Conservation (phyloP, 2,329 filamentous ascomycete genomes). For the Colletotrichum euphorbiae region DNA sequence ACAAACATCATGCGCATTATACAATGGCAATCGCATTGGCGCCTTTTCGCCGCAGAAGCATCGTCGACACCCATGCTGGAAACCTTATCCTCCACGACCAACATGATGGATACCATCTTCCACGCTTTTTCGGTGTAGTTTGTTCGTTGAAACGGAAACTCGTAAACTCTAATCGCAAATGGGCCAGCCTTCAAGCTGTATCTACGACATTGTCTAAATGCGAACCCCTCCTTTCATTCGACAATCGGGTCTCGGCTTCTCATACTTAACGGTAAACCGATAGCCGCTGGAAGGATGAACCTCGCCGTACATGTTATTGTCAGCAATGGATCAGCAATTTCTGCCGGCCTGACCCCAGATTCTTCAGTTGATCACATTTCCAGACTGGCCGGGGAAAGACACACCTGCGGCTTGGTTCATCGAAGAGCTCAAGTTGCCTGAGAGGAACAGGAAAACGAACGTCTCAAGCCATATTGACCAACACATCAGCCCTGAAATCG, state of each 20-base stretch:
- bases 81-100: conserved; percentile 10
- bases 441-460: no score
- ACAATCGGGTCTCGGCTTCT: conserved; percentile 15
- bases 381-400: no score
- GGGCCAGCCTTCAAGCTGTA: neutral
- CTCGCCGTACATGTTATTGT: neutral
- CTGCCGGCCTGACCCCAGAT: neutral
- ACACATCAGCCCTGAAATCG: neutral
- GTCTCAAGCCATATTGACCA: neutral
- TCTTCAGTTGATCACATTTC: conserved; percentile 3
- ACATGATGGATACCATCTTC: conserved; percentile 13
- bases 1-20: neutral
- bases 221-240: neutral
- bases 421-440: neutral
- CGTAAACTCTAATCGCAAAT: conserved; percentile 18
- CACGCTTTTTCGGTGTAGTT: conserved; percentile 2
- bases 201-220: neutral
- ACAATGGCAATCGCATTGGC: neutral
- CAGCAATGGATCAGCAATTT: conserved; percentile 2
- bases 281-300: conserved; percentile 24
- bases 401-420: no score
- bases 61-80: conserved; percentile 10
- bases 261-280: neutral
- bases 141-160: conserved; percentile 13
- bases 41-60: conserved; percentile 2